These are phyloP conservation scores for Euphorbia peplus DNA, from an alignment of 345 rosid species.

Conservation along the genomic window DNA sequence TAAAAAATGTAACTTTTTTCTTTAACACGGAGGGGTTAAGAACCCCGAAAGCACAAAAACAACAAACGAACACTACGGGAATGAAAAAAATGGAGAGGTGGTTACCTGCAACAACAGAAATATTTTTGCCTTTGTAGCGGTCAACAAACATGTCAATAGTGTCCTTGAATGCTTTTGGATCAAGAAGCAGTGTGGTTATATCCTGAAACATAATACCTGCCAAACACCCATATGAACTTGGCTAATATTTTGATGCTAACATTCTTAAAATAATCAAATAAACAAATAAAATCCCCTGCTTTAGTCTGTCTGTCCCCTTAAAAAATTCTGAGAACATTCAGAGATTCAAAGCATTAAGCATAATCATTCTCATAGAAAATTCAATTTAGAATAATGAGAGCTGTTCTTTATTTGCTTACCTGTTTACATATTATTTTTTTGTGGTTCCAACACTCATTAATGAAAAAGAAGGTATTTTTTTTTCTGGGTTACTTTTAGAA, in stretches of 20 bases:
- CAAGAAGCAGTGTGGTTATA: constrained; percentile 82
- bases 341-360: not conserved
- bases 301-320: not conserved
- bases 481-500: not conserved
- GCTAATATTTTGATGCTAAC: not conserved
- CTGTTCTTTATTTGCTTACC: no score
- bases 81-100: not conserved
- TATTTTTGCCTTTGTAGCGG: constrained; percentile 79
- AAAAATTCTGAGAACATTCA: not conserved
- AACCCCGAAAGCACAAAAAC: constrained; percentile 10
- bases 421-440: no score
- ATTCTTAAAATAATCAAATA: not conserved
- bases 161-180: constrained; percentile 87
- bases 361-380: not conserved
- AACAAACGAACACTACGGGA: not conserved
- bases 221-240: constrained; percentile 12
- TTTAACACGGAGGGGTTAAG: no score
- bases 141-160: constrained; percentile 88
- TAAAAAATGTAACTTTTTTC: constrained; percentile 15
- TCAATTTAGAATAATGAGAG: no score
- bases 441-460: no score
- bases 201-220: constrained; percentile 98
- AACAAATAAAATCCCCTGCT: no score
- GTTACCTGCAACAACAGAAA: constrained; percentile 95
- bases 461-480: not conserved